Conservation (phyloP, 164 flowering plant genomes). For the Kingdonia uniflora region DNA sequence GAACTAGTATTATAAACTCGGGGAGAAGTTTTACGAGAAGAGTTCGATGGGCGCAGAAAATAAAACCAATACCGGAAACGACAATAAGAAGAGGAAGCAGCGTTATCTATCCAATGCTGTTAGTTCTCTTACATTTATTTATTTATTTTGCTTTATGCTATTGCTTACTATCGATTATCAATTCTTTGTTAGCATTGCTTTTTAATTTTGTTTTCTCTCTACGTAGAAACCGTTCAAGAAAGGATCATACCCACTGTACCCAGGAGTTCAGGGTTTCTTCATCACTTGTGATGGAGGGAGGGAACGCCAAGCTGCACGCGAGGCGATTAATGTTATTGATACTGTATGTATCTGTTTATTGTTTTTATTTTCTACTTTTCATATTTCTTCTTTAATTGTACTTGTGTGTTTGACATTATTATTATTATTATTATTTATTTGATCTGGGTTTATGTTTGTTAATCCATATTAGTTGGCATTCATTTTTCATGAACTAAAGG, state of each 20-base stretch:
- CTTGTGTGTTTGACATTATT: too few relatives aligned
- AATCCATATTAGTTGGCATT: too few relatives aligned
- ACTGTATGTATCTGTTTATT: too few relatives aligned
- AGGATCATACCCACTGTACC: constrained; percentile 64
- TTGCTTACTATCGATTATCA: background rate
- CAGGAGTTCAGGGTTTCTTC: constrained; percentile 89
- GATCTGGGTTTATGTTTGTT: too few relatives aligned
- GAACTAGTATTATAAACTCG: too few relatives aligned
- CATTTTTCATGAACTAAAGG: too few relatives aligned
- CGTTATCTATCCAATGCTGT: constrained; percentile 70
- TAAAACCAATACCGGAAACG: constrained; percentile 22
- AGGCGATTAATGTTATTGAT: constrained; percentile 78
- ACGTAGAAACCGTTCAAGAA: constrained; percentile 79
- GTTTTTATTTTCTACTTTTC: background rate
- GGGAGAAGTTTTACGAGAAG: too few relatives aligned
- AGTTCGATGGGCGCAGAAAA: constrained; percentile 46
- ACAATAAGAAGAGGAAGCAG: constrained; percentile 32
- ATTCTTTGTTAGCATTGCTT: background rate
- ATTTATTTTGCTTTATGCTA: background rate
- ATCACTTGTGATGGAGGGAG: constrained; percentile 95
- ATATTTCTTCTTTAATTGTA: too few relatives aligned
- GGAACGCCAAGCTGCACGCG: constrained; percentile 78
- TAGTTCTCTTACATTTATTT: constrained; percentile 12
- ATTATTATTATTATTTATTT: too few relatives aligned
- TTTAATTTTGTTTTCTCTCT: constrained; percentile 4